A percentile compares a stretch with the other conserved stretches of the same genome.
phyloP scores from a whole-genome alignment of 345 rosid genomes.

The Barbarea vulgaris region DNA sequence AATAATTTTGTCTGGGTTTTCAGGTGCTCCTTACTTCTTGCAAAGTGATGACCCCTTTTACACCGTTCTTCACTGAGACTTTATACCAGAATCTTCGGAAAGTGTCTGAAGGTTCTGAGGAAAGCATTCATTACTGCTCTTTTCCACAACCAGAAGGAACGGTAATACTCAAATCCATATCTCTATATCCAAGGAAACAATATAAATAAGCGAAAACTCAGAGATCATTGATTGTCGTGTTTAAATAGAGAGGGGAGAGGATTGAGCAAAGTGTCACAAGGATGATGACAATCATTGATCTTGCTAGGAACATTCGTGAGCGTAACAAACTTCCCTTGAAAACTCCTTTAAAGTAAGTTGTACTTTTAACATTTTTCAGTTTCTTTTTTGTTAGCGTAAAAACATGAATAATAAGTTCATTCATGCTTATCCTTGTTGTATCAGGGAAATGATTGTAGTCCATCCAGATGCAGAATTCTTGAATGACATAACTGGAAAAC shows the following conservation, averaged over 20 bases:
- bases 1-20: constrained; percentile 34
- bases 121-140: constrained; percentile 86
- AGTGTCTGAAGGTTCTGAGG: constrained; percentile 68
- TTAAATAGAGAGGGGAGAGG: constrained; percentile 68
- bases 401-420: not conserved
- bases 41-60: constrained; percentile 96
- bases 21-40: constrained; percentile 96
- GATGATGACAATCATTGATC: constrained; percentile 96
- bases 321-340: constrained; percentile 89
- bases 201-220: not conserved
- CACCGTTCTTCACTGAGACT: constrained; percentile 97
- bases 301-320: constrained; percentile 95
- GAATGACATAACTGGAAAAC: constrained; percentile 87
- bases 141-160: constrained; percentile 81
- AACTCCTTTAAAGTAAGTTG: constrained; percentile 80
- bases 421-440: constrained; percentile 20
- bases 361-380: constrained; percentile 9
- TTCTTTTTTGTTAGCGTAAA: constrained; percentile 1
- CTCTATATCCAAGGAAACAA: constrained; percentile 3
- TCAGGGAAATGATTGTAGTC: constrained; percentile 89
- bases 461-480: constrained; percentile 91
- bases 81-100: constrained; percentile 94
- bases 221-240: not conserved
- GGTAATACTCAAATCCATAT: constrained; percentile 48
- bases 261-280: constrained; percentile 93